A percentile compares a stretch with the other conserved stretches of the same genome.
phyloP scores from a whole-genome alignment of 1,139 yeast genomes.

The Kurtzmaniella quercitrusa region DNA sequence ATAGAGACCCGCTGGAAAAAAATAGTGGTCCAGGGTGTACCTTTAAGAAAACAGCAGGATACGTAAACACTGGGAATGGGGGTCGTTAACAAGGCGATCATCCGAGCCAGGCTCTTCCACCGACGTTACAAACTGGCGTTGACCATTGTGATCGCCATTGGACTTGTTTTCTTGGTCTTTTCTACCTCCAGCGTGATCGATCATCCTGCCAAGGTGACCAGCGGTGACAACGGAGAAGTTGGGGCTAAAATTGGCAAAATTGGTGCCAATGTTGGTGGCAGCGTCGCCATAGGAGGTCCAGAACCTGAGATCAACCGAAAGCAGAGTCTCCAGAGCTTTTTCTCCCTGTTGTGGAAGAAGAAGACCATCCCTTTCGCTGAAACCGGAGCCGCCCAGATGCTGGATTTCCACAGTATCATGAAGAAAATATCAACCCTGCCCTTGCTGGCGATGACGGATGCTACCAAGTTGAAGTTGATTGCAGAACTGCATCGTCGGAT shows the following conservation, averaged over 20 bases:
- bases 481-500: conserved; percentile 9
- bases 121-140: conserved; percentile 4
- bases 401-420: conserved; percentile 9
- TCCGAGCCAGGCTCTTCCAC: conserved; percentile 6
- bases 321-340: neutral
- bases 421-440: conserved; percentile 1
- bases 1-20: too few species aligned
- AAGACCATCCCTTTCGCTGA: conserved; percentile 19
- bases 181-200: neutral
- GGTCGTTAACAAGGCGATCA: conserved; percentile 1
- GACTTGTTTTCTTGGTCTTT: neutral
- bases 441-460: conserved; percentile 4
- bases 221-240: too few species aligned
- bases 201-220: neutral
- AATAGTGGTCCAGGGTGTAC: too few species aligned
- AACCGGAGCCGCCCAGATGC: conserved; percentile 13
- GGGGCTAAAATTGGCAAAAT: neutral
- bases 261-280: neutral
- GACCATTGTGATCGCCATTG: neutral
- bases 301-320: neutral
- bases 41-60: too few species aligned
- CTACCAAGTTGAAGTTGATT: conserved; percentile 13
- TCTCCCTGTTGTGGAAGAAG: conserved; percentile 6
- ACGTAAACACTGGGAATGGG: too few species aligned
- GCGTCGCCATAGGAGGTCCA: neutral